These are phyloP conservation scores for Usnea hakonensis DNA, from an alignment of 495 filamentous ascomycete species.

Conservation along the genomic window DNA sequence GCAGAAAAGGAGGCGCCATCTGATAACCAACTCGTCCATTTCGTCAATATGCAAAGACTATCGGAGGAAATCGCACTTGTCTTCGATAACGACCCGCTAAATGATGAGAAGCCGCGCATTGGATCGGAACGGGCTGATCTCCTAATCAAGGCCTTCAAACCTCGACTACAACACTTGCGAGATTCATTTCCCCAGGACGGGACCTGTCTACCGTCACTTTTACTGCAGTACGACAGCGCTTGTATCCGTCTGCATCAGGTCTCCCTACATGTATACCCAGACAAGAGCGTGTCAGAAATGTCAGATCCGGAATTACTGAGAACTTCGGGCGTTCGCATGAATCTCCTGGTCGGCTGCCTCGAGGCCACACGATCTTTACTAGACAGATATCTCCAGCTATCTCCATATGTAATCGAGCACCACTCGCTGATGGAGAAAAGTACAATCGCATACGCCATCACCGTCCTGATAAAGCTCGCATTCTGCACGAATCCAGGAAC, in stretches of 20 bases:
- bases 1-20: not conserved
- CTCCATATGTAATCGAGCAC: not conserved
- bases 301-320: not conserved
- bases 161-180: not conserved
- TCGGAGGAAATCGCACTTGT: conserved; percentile 6
- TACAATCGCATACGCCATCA: not conserved
- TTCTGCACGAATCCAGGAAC: not conserved
- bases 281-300: not conserved
- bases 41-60: conserved; percentile 2
- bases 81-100: conserved; percentile 8
- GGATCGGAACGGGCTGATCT: not conserved
- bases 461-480: conserved; percentile 1
- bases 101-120: not conserved
- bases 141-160: conserved; percentile 3
- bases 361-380: conserved; percentile 9
- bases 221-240: conserved; percentile 1
- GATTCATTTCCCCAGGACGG: not conserved
- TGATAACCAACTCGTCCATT: conserved; percentile 4
- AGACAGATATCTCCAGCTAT: conserved; percentile 6
- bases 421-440: not conserved
- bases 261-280: not conserved
- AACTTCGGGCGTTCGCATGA: not conserved
- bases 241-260: conserved; percentile 12
- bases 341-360: conserved; percentile 9
- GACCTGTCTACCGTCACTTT: not conserved